These are phyloP conservation scores for Ammopiptanthus mongolicus DNA, from an alignment of 306 rosid species.

Conservation along the genomic window DNA sequence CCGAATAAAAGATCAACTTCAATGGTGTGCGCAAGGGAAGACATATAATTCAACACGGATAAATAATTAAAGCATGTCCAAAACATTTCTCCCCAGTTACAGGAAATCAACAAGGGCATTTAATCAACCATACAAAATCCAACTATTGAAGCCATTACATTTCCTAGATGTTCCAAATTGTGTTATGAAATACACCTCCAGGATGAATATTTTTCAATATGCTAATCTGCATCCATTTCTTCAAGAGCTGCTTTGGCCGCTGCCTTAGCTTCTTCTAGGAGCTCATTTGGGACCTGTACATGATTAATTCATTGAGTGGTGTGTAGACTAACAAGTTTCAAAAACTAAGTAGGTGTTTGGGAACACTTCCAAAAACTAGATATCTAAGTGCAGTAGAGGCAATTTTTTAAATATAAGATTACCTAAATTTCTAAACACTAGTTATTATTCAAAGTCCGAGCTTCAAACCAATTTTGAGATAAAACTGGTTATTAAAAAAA, in stretches of 20 bases:
- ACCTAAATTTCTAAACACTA: too few relatives aligned
- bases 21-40: neutral
- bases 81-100: neutral
- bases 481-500: too few relatives aligned
- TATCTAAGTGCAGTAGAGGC: too few relatives aligned
- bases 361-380: too few relatives aligned
- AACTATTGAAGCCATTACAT: slow-evolving; percentile 11
- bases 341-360: neutral
- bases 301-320: neutral
- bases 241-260: slow-evolving; percentile 94
- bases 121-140: slow-evolving; percentile 21
- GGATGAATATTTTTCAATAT: neutral
- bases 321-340: neutral
- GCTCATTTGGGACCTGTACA: slow-evolving; percentile 74
- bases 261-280: slow-evolving; percentile 77
- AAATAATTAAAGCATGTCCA: neutral
- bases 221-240: slow-evolving; percentile 95
- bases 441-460: too few relatives aligned
- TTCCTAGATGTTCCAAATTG: slow-evolving; percentile 26
- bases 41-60: neutral
- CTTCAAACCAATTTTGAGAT: too few relatives aligned
- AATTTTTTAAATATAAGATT: too few relatives aligned
- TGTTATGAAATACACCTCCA: slow-evolving; percentile 20
- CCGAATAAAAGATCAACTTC: neutral
- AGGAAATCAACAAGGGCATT: slow-evolving; percentile 11